Percentiles rank a stretch among this genome's conserved stretches.
Conservation (phyloP, 352 stramenopile species). For the Halophytophthora batemanensis region DNA sequence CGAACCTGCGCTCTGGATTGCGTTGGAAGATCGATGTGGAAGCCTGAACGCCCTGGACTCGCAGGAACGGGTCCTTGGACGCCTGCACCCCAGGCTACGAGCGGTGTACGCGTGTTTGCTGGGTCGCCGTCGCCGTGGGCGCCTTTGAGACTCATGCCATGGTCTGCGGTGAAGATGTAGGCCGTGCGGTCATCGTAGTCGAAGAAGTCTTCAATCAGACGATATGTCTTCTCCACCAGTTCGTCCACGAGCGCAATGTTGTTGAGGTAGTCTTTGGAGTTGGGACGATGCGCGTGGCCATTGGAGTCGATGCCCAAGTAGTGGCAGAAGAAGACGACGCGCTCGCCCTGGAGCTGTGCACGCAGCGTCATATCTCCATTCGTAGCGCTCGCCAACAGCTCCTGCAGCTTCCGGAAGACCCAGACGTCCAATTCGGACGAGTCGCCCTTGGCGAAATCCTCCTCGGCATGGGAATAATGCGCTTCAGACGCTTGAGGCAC, state of each 20-base stretch:
- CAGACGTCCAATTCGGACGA: constrained; percentile 73
- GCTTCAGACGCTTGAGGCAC: constrained; percentile 59
- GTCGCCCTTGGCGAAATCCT: constrained; percentile 79
- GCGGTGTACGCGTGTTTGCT: constrained; percentile 74
- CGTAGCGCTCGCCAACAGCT: constrained; percentile 31
- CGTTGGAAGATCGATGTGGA: constrained; percentile 64
- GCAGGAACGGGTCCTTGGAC: constrained; percentile 32
- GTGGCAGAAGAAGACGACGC: constrained; percentile 78
- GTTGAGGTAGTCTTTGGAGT: constrained; percentile 74
- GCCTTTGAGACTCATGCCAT: constrained; percentile 83
- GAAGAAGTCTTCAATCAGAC: constrained; percentile 66
- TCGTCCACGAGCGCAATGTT: constrained; percentile 85
- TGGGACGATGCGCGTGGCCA: constrained; percentile 76
- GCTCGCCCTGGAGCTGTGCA: constrained; percentile 28
- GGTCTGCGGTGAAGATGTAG: constrained; percentile 83
- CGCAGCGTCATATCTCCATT: constrained; percentile 20
- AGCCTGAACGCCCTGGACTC: constrained; percentile 4
- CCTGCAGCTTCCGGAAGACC: constrained; percentile 56
- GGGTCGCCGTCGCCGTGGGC: constrained; percentile 81
- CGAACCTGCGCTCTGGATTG: constrained; percentile 60
- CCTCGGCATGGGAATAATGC: constrained; percentile 75
- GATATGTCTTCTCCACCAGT: constrained; percentile 57
- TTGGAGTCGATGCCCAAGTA: constrained; percentile 87
- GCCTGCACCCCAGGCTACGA: constrained; percentile 76
- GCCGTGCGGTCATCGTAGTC: constrained; percentile 61